Evolutionary conservation across 257 asterid genomes (phyloP).

Genomic region (Datura wrightii): DNA sequence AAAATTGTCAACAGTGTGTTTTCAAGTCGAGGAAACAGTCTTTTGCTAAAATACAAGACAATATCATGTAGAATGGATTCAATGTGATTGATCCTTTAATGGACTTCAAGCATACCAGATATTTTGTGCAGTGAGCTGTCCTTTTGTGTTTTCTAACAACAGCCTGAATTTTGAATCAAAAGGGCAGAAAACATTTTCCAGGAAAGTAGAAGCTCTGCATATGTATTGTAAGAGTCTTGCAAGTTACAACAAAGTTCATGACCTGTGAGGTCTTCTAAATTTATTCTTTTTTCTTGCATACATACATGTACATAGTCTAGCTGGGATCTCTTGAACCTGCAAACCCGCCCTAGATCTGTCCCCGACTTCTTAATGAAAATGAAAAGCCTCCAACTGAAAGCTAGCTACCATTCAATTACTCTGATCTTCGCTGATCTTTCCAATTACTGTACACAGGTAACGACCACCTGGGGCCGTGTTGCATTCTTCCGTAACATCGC

Average conservation of each 20-base stretch:
- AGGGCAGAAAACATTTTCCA: not conserved
- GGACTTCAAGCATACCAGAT: too few species aligned
- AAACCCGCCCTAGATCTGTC: not conserved
- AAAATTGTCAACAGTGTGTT: too few species aligned
- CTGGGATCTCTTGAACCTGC: not conserved
- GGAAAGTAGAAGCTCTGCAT: not conserved
- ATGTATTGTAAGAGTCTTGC: not conserved
- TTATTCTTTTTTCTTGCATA: not conserved
- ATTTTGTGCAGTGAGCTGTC: not conserved
- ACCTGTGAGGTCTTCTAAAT: not conserved
- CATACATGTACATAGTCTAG: not conserved
- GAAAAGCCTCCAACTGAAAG: not conserved
- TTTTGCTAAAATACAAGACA: too few species aligned
- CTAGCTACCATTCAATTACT: slow-evolving; percentile 45
- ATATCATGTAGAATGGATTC: too few species aligned
- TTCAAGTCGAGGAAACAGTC: too few species aligned
- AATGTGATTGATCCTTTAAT: too few species aligned
- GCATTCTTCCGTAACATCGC: slow-evolving; percentile 82
- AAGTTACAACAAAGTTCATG: not conserved
- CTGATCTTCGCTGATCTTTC: slow-evolving; percentile 81
- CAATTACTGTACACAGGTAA: slow-evolving; percentile 71
- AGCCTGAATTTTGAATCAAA: not conserved
- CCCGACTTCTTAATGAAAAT: not conserved
- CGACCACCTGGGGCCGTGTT: slow-evolving; percentile 59
- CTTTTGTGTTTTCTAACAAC: not conserved